Evolutionary conservation across 192 early-diverging fungal genomes (phyloP), one percentile per base, ranked within the genome.

Genomic region (Oehlia diaphana): DNA sequence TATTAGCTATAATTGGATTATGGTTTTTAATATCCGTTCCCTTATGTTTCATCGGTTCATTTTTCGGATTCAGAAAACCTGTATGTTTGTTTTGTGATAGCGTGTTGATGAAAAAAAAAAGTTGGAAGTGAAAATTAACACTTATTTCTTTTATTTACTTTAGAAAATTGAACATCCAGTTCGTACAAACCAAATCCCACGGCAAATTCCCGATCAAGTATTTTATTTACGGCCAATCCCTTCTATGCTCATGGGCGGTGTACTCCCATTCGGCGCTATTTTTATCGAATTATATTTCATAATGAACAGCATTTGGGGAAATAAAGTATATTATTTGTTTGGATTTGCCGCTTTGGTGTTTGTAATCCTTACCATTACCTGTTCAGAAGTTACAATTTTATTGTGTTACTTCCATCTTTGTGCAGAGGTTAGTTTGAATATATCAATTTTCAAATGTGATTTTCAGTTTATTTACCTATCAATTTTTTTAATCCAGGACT

Each of bases 271-370:
- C 82, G 94, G 91, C 5, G 92, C 95, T 28, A 94, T 98, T 69
- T 99, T 98, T 79, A 95, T 98, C 79, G 97, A 99, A 89, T 88
- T 98, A 64, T 97, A 97, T 87, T 99, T 96, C 85, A 94, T 99
- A 76, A 94, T 98, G 88, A 94, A 94, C 85, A 93, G 92, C 63
- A 96, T 98, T 65, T 97, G 95, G 95, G 92, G 92, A 88, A 93
- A 94, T 88, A 92, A 93, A 81, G 91, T 95, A 31, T 99, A 97
- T 87, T 96, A 97, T 81, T 92, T 96, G 74, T 96, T 95, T 90
- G 95, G 96, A 0, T 96, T 98, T 87, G 83, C 96, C 81, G 90
- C 96, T 87, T 79, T 96, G 70, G 95, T 97, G 7, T 96, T 96
- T 84, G 80, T 92, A 33, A 92, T 98, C 65, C 86, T 98, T 75